phyloP scores from a whole-genome alignment of 306 rosid genomes.

The Styphnolobium japonicum region DNA sequence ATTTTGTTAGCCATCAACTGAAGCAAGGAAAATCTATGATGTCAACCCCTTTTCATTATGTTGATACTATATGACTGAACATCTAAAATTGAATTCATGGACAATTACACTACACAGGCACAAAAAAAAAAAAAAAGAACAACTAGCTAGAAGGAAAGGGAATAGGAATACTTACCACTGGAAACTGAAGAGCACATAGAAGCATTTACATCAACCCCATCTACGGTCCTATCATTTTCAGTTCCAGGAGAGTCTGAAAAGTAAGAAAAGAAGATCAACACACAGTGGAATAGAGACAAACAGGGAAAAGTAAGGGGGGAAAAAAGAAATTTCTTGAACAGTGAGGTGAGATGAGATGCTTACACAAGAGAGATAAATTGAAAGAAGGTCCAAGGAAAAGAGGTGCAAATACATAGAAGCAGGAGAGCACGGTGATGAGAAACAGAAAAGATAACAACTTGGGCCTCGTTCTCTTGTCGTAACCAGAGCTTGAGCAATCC shows the following conservation, averaged over 20 bases:
- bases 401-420: conserved; percentile 48
- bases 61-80: not conserved
- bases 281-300: not conserved
- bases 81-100: not conserved
- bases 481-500: conserved; percentile 42
- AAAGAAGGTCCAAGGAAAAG: conserved; percentile 46
- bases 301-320: not conserved
- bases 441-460: conserved; percentile 54
- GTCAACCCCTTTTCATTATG: not conserved
- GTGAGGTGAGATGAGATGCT: not conserved
- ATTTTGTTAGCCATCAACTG: not conserved
- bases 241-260: conserved; percentile 48
- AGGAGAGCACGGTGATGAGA: conserved; percentile 62
- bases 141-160: not conserved
- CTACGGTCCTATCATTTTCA: conserved; percentile 35
- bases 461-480: conserved; percentile 58
- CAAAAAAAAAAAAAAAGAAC: not conserved
- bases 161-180: conserved; percentile 40
- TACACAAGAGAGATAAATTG: conserved; percentile 47
- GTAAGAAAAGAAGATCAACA: conserved; percentile 3
- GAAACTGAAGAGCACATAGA: conserved; percentile 61
- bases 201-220: conserved; percentile 33
- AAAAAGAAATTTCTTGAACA: not conserved
- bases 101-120: not conserved
- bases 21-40: not conserved